Evolutionary conservation across 1,284 basidiomycete species (phyloP), one percentile per base, ranked within the genome.

Genomic region (Puccinia sorghi): DNA sequence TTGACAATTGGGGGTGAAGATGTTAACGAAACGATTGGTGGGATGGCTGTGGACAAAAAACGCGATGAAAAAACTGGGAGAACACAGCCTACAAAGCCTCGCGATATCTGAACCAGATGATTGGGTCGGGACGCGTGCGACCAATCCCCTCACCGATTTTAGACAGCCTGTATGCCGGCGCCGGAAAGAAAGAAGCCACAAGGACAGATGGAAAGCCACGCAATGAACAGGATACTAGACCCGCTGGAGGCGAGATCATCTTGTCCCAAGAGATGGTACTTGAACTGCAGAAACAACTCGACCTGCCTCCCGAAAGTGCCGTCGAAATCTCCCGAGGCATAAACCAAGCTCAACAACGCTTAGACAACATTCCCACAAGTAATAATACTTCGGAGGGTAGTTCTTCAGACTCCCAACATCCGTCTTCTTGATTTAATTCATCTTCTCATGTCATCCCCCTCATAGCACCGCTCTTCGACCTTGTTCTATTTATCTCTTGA

Each of bases 201-300:
- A 15, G 20, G 12, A 25, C 6, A 15, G 11, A 25, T 46, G 41
- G 64, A 22, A 43, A 48, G 27, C 9, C 41, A 48, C 37, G 15
- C 15, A 17, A 61, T 61, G 57, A 12, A 37, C 5, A 61, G 3
- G 27, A 61, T 17, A n/a, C 39, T 20, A 67, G 25, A 27, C 13
- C 25, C 22, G 17, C 64, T 43, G 63, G 27, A 48, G 39, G 20
- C 32, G 64, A 67, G n/a, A 37, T 67, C 13, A 67, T 67, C 48
- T 37, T 67, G 12, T 67, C 64, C 13, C 64, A 67, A 67, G 64
- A 67, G 3, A 67, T 67, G 64, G 64, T 67, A 25, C 27, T 52
- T 43, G 48, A 67, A 67, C 20, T 67, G 48, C 64, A 67, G 48
- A 52, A 67, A n/a, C 64, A 67, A 46, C 48, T 67, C 48, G 43